Base-by-base conservation (phyloP, 2,329 filamentous ascomycete genomes). In the Penicillium sp. region DNA sequence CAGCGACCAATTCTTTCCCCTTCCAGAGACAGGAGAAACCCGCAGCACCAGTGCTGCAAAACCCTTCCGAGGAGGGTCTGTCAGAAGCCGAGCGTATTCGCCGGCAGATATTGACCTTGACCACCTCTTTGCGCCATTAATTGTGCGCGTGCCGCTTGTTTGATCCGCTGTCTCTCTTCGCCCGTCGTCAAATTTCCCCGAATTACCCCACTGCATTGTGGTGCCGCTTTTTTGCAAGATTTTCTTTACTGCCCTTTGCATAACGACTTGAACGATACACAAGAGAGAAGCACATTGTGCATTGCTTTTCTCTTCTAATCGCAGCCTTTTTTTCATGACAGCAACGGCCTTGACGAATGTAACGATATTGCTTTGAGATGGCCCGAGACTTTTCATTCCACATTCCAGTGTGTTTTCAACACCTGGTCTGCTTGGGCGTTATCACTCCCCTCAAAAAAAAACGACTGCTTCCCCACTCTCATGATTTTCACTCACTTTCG, bases 1-100 rank as follows among this genome's bases (percentile, higher is more conserved):
- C 68, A 28, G 56, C 64, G 26, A 59, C 53, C 22, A 65, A 63
- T 47, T 42, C 55, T 4, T 65, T 67, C 57, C 59, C 63, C 1
- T 60, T 65, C 37, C 65, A 65, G 45, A 64, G 61, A 42, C 69
- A 65, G 44, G 59, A 59, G 3, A 64, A 64, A 22, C 35, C 54
- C 8, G 22, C 66, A 13, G 66, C 26, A 6, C 57, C 62, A 33
- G 63, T 70, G 19, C 71, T 74, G 10, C 75, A 73, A 54, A 71
- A 78, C 51, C 69, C 75, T 3, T 73, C 70, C 4, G 76, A 77
- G 61, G 68, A 71, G 56, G 76, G 75, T 30, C 69, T 78, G 50
- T 75, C 75, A 10, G 76, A 79, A 65, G 77, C 75, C 22, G 75
- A 79, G 63, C 72, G 76, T 9, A 78, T 78, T 51, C 74, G 75